Conservation (phyloP, 306 rosid species). For the Pyrus bretschneideri region DNA sequence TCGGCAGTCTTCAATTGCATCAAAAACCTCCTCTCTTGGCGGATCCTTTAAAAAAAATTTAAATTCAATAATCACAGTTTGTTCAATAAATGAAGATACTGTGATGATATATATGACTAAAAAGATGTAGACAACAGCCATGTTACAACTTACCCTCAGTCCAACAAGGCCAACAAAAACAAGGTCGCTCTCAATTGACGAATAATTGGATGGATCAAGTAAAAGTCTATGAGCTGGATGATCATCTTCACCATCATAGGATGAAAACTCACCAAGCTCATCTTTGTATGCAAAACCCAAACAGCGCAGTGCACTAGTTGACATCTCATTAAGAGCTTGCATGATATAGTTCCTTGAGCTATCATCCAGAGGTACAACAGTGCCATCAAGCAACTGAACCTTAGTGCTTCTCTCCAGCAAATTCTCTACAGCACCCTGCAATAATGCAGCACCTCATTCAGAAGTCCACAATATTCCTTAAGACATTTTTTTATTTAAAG, state of each 20-base stretch:
- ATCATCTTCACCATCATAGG: slow-evolving; percentile 62
- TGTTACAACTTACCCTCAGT: slow-evolving; percentile 59
- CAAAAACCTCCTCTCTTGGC: slow-evolving; percentile 64
- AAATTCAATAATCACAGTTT: slow-evolving; percentile 13
- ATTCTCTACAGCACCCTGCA: slow-evolving; percentile 86
- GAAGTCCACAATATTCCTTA: neutral
- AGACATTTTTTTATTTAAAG: neutral
- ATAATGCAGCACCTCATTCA: slow-evolving; percentile 7
- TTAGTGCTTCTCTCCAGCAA: slow-evolving; percentile 72
- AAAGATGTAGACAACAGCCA: slow-evolving; percentile 2
- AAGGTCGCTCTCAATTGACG: slow-evolving; percentile 73
- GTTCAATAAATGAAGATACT: slow-evolving; percentile 4
- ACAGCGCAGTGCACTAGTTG: slow-evolving; percentile 73
- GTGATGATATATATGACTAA: slow-evolving; percentile 10
- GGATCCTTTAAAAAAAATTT: slow-evolving; percentile 52
- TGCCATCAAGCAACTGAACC: slow-evolving; percentile 73
- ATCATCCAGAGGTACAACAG: slow-evolving; percentile 48
- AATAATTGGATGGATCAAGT: slow-evolving; percentile 71
- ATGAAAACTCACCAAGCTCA: slow-evolving; percentile 25
- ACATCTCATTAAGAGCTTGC: slow-evolving; percentile 67
- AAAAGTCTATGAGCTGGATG: slow-evolving; percentile 83
- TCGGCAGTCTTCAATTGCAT: slow-evolving; percentile 78
- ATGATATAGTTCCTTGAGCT: slow-evolving; percentile 49
- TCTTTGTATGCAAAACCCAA: slow-evolving; percentile 91
- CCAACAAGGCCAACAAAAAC: slow-evolving; percentile 82